Base-by-base conservation (phyloP, 1,284 basidiomycete species). In the Boletus subluridellus region DNA sequence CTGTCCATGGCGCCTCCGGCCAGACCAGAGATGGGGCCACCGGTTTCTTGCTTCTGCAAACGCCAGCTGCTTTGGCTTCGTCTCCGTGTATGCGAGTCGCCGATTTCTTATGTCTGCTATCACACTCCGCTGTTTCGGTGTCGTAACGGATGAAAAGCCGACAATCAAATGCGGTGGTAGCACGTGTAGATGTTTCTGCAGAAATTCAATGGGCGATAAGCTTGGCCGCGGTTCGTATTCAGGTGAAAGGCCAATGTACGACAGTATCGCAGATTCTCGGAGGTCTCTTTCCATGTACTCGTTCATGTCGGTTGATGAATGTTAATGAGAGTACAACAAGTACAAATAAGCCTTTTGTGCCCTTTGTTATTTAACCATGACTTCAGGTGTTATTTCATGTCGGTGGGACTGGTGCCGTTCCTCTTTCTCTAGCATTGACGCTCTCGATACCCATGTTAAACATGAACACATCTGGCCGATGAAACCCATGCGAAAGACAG, bases 1-100 rank as follows among this genome's bases (percentile, higher is more conserved):
- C 41, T 74, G 67, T 21, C 82, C 83, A 9, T 73, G 67, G 4
- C 77, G 75, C 56, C 77, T 78, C 51, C 73, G 73, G 3, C 86
- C 86, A 44, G 79, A 76, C 85, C 87, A 91, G 12, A 91, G 73
- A 24, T 75, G 68, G 8, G 89, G 84, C 88, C 89, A 91, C 28
- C 72, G 74, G 42, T 71, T 76, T 51, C 76, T 78, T 8, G 86
- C 89, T 28, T 71, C 65, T 2, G 71, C 69, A 65, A 86, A 82
- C 3, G 69, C 70, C 3, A 92, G 74, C 58, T 85, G 81, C 2
- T 73, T 68, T 26, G 89, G 86, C 49, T 76, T 73, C 5, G 78
- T 78, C 41, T 76, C 75, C 32, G 77, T 75, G 70, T 85, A 90
- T 63, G 80, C 81, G 32, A 87, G 75, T 8, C 90, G 79, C 49